Percentiles rank a stretch among this genome's conserved stretches.
Conservation (phyloP, 441 rosid genomes). For the Kokia cookei region DNA sequence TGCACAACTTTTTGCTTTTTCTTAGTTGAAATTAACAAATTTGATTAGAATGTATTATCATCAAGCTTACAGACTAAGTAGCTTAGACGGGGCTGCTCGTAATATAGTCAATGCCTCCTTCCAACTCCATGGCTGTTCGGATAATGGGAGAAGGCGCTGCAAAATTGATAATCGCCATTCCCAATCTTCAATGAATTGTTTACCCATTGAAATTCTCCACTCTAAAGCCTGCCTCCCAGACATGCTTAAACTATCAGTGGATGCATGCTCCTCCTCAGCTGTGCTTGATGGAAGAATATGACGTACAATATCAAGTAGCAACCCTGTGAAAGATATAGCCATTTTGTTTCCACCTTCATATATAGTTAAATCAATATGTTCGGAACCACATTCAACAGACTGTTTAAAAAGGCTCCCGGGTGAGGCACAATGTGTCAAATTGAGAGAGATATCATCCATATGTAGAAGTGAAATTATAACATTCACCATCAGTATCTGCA, state of each 20-base stretch:
- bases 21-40: conserved; percentile 4
- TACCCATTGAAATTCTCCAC: conserved; percentile 81
- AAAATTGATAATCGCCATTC: conserved; percentile 93
- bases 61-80: conserved; percentile 84
- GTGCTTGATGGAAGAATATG: conserved; percentile 60
- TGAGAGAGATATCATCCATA: conserved; percentile 80
- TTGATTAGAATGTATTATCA: conserved; percentile 10
- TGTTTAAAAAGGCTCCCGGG: conserved; percentile 47
- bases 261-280: conserved; percentile 48
- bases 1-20: background rate
- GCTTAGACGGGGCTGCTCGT: conserved; percentile 92
- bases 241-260: conserved; percentile 43
- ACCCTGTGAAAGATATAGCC: conserved; percentile 74
- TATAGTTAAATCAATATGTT: conserved; percentile 33
- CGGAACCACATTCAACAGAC: conserved; percentile 35
- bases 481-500: conserved; percentile 96
- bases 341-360: conserved; percentile 67
- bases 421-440: conserved; percentile 50
- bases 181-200: conserved; percentile 89
- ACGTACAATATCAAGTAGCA: conserved; percentile 67
- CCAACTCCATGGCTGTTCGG: conserved; percentile 89
- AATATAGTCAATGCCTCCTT: conserved; percentile 90
- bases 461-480: conserved; percentile 81
- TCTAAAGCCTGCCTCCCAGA: conserved; percentile 81
- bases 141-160: conserved; percentile 88